A percentile compares a stretch with the other conserved stretches of the same genome.
Evolutionary conservation across 2,329 filamentous ascomycete species (phyloP).

Genomic region (Fusarium camptoceras): DNA sequence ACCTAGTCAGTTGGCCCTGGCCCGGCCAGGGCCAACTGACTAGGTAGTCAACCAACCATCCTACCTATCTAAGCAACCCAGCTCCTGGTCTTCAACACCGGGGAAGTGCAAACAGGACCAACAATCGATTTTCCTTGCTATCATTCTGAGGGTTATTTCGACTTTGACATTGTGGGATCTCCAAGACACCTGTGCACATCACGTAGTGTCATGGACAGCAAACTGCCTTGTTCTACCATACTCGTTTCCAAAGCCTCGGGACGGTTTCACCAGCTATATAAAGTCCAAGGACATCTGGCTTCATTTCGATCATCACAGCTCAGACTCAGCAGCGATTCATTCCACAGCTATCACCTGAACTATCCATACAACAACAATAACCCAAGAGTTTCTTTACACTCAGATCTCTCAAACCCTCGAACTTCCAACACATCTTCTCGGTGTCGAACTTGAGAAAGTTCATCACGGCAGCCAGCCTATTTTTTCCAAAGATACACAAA

Average conservation of each 20-base stretch:
- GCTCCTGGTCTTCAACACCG: constrained; percentile 39
- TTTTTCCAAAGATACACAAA: constrained; percentile 37
- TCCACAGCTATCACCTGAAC: constrained; percentile 10
- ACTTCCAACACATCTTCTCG: constrained; percentile 8
- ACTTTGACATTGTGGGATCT: constrained; percentile 45
- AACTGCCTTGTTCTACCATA: constrained; percentile 44
- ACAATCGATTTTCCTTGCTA: constrained; percentile 43
- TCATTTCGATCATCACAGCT: constrained; percentile 34
- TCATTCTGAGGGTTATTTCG: constrained; percentile 45
- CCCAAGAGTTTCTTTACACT: background rate
- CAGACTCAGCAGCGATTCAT: constrained; percentile 33
- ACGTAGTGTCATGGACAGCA: constrained; percentile 46
- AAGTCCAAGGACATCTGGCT: constrained; percentile 34
- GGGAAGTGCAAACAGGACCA: constrained; percentile 43
- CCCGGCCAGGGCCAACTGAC: constrained; percentile 40
- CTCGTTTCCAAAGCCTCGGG: constrained; percentile 42
- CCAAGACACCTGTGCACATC: constrained; percentile 44
- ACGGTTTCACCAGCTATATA: constrained; percentile 48
- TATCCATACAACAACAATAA: constrained; percentile 2
- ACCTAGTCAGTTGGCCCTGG: too few species aligned
- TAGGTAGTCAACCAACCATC: constrained; percentile 44
- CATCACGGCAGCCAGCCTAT: constrained; percentile 36
- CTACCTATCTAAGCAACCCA: constrained; percentile 42
- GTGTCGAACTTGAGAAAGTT: constrained; percentile 11
- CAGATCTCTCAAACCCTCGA: constrained; percentile 1